Evolutionary conservation across 2,329 filamentous ascomycete genomes (phyloP), one percentile per base, ranked within the genome.

Genomic region (Byssothecium circinans): DNA sequence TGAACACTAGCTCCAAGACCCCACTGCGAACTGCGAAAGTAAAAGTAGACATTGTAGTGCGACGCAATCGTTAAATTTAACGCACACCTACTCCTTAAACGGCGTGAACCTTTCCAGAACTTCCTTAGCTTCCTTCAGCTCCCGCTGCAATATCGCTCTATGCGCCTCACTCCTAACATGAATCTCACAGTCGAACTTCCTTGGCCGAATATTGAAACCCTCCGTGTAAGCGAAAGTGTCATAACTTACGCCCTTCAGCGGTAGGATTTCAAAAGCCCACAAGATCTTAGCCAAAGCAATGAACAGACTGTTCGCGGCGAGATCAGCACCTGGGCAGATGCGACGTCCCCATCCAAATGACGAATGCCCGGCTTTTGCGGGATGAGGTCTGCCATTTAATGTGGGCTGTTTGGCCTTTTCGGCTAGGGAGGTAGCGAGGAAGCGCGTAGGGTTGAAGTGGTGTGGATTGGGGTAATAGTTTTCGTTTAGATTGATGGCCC

Each of bases 401-500:
- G 56, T 52, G 18, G 49, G 43, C 5, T 50, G 41, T 42, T 62
- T 61, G 12, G 52, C 41, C 20, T 56, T 58, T 34, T 57, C 47
- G 1, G 50, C 43, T 8, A 61, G 53, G 4, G 55, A 40, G 12
- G 51, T 45, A 30, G 65, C 54, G 8, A 75, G 61, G 60, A 73
- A 77, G 20, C 73, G 67, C 1, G 63, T 62, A 1, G 75, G 75
- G 19, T 72, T 56, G 57, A 76, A 76, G 6, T 35, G 50, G 20
- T 73, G 66, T 0, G 74, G 72, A 7, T 69, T 62, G 0, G 67
- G 64, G 41, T 73, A 76, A 38, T 71, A 72, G 12, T 65, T 64
- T 11, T 68, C 65, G 45, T 76, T 73, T 44, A 70, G 65, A 39
- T 75, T 70, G 33, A 78, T 75, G 1, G 67, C 68, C 73, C 74